Conservation (phyloP, 2,329 filamentous ascomycete genomes). For the Ceratocystis variospora region DNA sequence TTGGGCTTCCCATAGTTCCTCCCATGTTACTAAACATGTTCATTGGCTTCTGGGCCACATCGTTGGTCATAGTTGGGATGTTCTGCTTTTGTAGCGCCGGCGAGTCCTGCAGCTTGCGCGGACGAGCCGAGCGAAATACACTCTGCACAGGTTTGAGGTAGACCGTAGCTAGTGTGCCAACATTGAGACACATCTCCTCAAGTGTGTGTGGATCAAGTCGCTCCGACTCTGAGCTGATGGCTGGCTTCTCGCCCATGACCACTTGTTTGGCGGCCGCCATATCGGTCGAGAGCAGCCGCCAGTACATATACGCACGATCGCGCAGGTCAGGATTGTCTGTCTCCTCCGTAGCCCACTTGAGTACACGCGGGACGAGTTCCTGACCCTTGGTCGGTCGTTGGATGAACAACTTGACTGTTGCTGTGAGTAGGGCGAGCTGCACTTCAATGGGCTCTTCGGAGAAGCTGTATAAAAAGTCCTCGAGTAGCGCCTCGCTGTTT, state of each 20-base stretch:
- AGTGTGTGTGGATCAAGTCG: conserved; percentile 80
- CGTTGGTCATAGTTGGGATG: conserved; percentile 33
- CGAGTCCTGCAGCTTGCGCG: conserved; percentile 63
- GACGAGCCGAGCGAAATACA: conserved; percentile 81
- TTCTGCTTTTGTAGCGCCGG: conserved; percentile 69
- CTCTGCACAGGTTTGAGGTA: conserved; percentile 97
- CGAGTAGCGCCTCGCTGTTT: conserved; percentile 82
- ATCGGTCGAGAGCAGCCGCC: conserved; percentile 86
- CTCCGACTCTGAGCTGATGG: conserved; percentile 92
- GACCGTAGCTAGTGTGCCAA: conserved; percentile 89
- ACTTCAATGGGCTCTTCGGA: conserved; percentile 91
- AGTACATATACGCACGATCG: conserved; percentile 98
- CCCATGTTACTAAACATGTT: conserved; percentile 38
- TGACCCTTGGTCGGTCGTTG: conserved; percentile 91
- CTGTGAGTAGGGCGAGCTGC: conserved; percentile 83
- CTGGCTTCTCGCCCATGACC: conserved; percentile 94
- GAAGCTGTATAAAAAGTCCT: conserved; percentile 91
- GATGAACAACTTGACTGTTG: conserved; percentile 95
- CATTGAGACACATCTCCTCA: conserved; percentile 93
- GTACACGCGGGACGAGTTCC: conserved; percentile 78
- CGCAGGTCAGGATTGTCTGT: conserved; percentile 97
- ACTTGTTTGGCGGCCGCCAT: conserved; percentile 73
- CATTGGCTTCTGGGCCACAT: conserved; percentile 45
- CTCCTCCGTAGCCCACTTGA: conserved; percentile 98
- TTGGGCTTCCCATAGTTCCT: conserved; percentile 28